phyloP scores from a whole-genome alignment of 2,329 filamentous ascomycete species.

The Botrytis deweyae region DNA sequence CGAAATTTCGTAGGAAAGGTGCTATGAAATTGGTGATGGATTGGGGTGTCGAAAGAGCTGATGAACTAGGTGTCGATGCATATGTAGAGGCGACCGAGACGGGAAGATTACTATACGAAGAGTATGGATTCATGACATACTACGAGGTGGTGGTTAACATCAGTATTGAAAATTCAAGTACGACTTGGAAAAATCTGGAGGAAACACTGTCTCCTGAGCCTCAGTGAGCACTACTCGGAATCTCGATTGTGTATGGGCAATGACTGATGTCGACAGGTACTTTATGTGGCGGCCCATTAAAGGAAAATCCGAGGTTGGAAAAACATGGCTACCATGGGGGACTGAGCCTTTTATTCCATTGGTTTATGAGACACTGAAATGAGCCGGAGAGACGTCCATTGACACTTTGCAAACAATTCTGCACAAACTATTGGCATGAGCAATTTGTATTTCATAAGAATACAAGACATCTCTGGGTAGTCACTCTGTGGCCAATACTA shows the following conservation, averaged over 20 bases:
- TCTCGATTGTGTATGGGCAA: neutral
- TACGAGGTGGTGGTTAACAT: neutral
- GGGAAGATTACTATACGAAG: neutral
- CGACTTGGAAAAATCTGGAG: neutral
- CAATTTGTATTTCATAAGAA: neutral
- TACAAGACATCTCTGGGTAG: too few species aligned
- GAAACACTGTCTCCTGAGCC: neutral
- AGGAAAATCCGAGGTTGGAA: neutral
- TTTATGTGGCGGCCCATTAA: neutral
- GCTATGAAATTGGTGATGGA: constrained; percentile 4
- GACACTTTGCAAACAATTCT: neutral
- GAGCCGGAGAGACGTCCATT: neutral
- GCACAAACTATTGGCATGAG: neutral
- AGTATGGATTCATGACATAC: constrained; percentile 2
- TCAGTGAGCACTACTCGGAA: neutral
- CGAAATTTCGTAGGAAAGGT: neutral
- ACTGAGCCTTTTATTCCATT: neutral
- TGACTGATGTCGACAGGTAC: neutral
- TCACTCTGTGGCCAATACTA: neutral
- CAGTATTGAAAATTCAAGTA: neutral
- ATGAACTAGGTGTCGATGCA: neutral
- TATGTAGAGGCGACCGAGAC: constrained; percentile 9
- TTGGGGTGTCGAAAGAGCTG: neutral
- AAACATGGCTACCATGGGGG: neutral
- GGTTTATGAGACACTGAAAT: neutral